Evolutionary conservation across 2,329 filamentous ascomycete genomes (phyloP), one percentile per base, ranked within the genome.

Genomic region (Myriosclerotinia curreyana): DNA sequence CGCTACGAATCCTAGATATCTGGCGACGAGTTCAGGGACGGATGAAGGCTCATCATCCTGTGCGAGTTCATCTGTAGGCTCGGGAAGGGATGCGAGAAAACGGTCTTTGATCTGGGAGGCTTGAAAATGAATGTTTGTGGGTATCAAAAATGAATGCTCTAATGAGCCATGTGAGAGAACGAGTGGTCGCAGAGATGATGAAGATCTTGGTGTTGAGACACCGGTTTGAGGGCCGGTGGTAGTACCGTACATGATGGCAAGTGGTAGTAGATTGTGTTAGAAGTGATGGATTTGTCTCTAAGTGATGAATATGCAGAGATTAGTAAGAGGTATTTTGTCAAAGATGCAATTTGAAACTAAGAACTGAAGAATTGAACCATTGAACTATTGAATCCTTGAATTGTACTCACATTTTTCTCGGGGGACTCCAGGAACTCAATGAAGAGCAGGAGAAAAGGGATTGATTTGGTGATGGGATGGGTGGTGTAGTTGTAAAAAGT

Each of bases 21-120:
- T 87, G 67, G 92, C 93, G 40, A 99, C 92, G 66, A 99, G 83
- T 80, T 99, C 95, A 52, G 91, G 81, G 54, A 93, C 87, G 31
- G 96, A 99, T 46, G 95, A 98, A n/a, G 95, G 95, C 82, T 99
- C 96, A 73, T 99, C 95, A 81, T 99, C 96, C 76, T 94, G 92
- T 67, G 95, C 96, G 69, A 98, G 86, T 82, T 99, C 95, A 76
- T 99, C 95, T 76, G 96, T 99, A 65, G 95, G 91, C 73, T 88
- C 83, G 62, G 96, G 96, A 71, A 99, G 84, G 69, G 88, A 92
- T 55, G 90, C 84, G 69, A 87, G 85, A 80, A 99, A 99, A 70
- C 87, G 85, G 72, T 97, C 93, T 82, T 94, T 96, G 75, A 98
- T 83, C 80, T 96, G 91, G 66, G 92, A 90, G 73, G 95, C 95